These are phyloP conservation scores for Colletotrichum tanaceti DNA, from an alignment of 2,329 filamentous ascomycete genomes.

Conservation along the genomic window DNA sequence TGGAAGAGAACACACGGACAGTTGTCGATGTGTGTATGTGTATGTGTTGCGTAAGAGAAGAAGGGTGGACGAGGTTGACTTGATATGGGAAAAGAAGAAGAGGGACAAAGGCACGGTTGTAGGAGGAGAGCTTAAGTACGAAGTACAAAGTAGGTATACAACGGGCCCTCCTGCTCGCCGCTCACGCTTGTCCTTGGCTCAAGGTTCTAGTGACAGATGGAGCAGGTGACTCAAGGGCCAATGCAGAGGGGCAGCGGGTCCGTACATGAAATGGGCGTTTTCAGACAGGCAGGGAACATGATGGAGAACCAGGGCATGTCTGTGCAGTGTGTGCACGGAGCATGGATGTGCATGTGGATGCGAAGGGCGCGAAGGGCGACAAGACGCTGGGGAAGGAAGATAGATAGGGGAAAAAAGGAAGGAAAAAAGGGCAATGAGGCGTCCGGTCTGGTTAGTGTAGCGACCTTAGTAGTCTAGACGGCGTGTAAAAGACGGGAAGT, in stretches of 20 bases:
- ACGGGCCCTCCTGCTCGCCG: slow-evolving; percentile 13
- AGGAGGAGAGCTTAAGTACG: slow-evolving; percentile 38
- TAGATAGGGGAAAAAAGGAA: background rate
- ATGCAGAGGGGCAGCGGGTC: slow-evolving; percentile 40
- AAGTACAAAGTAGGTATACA: too few relatives aligned
- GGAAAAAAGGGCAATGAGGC: background rate
- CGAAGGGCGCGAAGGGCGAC: background rate
- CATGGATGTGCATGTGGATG: slow-evolving; percentile 14
- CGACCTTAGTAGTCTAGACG: too few relatives aligned
- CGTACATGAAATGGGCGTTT: slow-evolving; percentile 30
- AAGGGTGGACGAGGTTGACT: slow-evolving; percentile 26
- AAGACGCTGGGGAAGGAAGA: background rate
- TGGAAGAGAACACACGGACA: background rate
- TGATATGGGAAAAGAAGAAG: slow-evolving; percentile 23
- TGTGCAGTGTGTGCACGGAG: slow-evolving; percentile 22
- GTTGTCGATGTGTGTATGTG: background rate
- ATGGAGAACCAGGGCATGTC: slow-evolving; percentile 24
- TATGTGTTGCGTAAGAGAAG: background rate
- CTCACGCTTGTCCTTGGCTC: slow-evolving; percentile 19
- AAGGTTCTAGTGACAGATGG: slow-evolving; percentile 40
- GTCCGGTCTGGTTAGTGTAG: too few relatives aligned
- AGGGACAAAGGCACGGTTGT: slow-evolving; percentile 32
- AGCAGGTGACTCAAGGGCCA: slow-evolving; percentile 41
- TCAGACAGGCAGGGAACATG: slow-evolving; percentile 38
- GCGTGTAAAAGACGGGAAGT: too few relatives aligned